Conservation (phyloP, 345 rosid species). For the Pugionium cornutum region DNA sequence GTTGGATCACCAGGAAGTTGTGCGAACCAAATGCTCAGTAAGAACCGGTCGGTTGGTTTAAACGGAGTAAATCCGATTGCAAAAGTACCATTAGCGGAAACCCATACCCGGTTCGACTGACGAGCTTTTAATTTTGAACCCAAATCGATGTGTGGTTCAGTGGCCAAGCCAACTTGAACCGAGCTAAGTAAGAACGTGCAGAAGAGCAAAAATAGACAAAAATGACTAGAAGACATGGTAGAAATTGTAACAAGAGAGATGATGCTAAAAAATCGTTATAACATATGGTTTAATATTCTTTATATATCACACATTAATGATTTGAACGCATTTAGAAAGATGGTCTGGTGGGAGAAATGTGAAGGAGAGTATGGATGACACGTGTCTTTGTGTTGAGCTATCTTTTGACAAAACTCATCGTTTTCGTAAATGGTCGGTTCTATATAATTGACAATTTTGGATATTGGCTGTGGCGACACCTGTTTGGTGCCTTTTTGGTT, state of each 20-base stretch:
- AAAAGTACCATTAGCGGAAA: constrained; percentile 72
- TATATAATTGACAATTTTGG: constrained; percentile 27
- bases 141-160: constrained; percentile 45
- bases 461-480: constrained; percentile 25
- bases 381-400: constrained; percentile 73
- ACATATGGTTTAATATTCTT: constrained; percentile 22
- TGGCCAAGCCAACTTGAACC: constrained; percentile 41
- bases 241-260: constrained; percentile 24
- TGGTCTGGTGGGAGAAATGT: constrained; percentile 19
- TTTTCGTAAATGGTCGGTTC: constrained; percentile 49
- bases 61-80: constrained; percentile 68
- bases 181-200: constrained; percentile 28
- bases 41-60: constrained; percentile 42
- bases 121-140: constrained; percentile 66
- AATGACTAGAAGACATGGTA: background rate
- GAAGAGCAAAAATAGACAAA: constrained; percentile 28
- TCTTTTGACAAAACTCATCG: constrained; percentile 51
- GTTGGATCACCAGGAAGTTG: constrained; percentile 80
- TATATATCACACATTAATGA: constrained; percentile 26
- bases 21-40: constrained; percentile 69
- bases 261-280: constrained; percentile 30
- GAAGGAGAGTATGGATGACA: constrained; percentile 31
- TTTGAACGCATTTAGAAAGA: constrained; percentile 26
- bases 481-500: constrained; percentile 2
- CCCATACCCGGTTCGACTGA: constrained; percentile 49